Evolutionary conservation across 2,329 filamentous ascomycete genomes (phyloP).

Genomic region (Geosmithia morbida): DNA sequence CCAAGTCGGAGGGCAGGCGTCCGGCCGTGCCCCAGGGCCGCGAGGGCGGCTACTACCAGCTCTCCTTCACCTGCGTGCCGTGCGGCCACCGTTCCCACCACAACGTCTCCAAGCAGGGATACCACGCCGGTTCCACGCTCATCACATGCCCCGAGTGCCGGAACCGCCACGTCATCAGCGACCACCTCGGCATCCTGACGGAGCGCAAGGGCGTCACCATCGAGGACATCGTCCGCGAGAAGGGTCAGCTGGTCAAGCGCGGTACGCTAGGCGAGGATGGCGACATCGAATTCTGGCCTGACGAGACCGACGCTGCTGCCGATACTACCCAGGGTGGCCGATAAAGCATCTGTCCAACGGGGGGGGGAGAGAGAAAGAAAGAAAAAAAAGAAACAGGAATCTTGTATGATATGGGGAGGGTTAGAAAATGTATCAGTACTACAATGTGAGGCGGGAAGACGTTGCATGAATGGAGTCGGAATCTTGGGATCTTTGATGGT

Average conservation of each 20-base stretch:
- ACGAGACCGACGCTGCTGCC: constrained; percentile 28
- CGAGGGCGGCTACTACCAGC: constrained; percentile 47
- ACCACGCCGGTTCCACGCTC: constrained; percentile 78
- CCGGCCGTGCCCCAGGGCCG: neutral
- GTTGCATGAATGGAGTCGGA: neutral
- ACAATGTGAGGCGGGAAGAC: neutral
- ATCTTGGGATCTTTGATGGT: neutral
- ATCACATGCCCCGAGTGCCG: constrained; percentile 79
- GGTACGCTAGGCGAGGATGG: constrained; percentile 61
- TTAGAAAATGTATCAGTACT: no score
- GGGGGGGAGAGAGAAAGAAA: no score
- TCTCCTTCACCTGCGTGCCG: constrained; percentile 86
- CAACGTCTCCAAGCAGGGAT: constrained; percentile 82
- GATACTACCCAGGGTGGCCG: neutral
- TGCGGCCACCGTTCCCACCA: constrained; percentile 73
- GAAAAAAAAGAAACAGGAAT: neutral
- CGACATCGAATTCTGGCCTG: constrained; percentile 88
- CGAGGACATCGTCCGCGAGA: constrained; percentile 63
- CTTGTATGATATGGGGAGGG: no score
- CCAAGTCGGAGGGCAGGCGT: constrained; percentile 2
- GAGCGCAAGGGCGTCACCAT: constrained; percentile 50
- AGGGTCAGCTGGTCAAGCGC: constrained; percentile 59
- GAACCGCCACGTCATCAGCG: constrained; percentile 81
- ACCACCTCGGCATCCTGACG: constrained; percentile 71
- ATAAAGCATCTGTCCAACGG: no score